phyloP scores from a whole-genome alignment of 441 rosid species.

The Brassica balearica region DNA sequence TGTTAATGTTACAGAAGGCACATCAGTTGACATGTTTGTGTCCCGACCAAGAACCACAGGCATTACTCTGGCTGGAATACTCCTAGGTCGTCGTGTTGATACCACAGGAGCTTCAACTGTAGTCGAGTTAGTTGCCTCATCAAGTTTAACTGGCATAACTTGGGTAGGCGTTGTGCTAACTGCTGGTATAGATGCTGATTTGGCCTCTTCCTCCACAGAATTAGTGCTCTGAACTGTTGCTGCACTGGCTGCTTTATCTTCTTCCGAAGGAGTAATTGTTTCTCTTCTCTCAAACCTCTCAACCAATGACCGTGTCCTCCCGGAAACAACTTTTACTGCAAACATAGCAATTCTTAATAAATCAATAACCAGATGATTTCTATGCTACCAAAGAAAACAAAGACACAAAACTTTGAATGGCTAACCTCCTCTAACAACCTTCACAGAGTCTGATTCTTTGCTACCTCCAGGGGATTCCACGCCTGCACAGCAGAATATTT shows the following conservation, averaged over 20 bases:
- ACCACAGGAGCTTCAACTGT: constrained; percentile 30
- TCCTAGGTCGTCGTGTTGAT: constrained; percentile 30
- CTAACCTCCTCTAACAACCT: constrained; percentile 91
- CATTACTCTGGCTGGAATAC: constrained; percentile 30
- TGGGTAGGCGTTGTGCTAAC: constrained; percentile 25
- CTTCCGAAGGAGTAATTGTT: constrained; percentile 43
- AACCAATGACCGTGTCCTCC: constrained; percentile 89
- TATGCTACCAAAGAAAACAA: constrained; percentile 23
- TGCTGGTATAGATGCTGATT: constrained; percentile 14
- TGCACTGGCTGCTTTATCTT: constrained; percentile 32
- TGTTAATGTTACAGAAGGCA: constrained; percentile 16
- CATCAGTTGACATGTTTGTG: constrained; percentile 17
- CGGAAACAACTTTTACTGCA: constrained; percentile 86
- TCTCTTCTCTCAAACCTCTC: constrained; percentile 91
- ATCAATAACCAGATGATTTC: constrained; percentile 32
- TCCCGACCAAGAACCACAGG: constrained; percentile 37
- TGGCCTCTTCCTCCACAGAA: constrained; percentile 18
- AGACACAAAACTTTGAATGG: constrained; percentile 27
- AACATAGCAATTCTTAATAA: constrained; percentile 35
- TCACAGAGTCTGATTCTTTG: constrained; percentile 57
- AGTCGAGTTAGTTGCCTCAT: constrained; percentile 33
- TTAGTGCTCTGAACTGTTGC: constrained; percentile 30
- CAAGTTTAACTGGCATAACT: constrained; percentile 31
- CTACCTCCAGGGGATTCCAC: constrained; percentile 44
- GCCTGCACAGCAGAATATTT: constrained; percentile 51